These are phyloP conservation scores for Sechiopsis laciniata DNA, from an alignment of 306 rosid species.

Conservation along the genomic window DNA sequence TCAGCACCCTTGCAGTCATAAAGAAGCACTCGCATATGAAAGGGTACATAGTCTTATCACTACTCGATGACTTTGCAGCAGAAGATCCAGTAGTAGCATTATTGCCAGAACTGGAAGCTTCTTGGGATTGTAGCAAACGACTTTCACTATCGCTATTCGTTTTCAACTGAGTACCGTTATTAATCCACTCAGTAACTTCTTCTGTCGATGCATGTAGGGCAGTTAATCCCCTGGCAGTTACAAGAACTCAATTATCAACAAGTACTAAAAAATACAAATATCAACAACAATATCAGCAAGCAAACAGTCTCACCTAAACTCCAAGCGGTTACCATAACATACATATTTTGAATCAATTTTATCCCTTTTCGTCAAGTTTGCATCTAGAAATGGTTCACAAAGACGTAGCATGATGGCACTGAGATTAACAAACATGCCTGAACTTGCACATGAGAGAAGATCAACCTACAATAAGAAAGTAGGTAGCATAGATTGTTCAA, in stretches of 20 bases:
- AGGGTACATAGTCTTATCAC: slow-evolving; percentile 59
- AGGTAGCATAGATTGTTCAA: not conserved
- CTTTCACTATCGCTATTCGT: slow-evolving; percentile 50
- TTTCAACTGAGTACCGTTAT: slow-evolving; percentile 37
- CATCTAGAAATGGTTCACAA: slow-evolving; percentile 92
- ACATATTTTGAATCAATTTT: slow-evolving; percentile 89
- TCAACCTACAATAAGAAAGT: slow-evolving; percentile 56
- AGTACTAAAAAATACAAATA: not conserved
- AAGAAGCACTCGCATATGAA: slow-evolving; percentile 98
- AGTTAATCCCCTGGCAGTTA: slow-evolving; percentile 72
- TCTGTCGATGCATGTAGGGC: slow-evolving; percentile 95
- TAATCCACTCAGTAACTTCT: slow-evolving; percentile 82
- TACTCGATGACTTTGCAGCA: slow-evolving; percentile 31
- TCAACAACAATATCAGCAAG: slow-evolving; percentile 19
- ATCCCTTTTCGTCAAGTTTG: slow-evolving; percentile 73
- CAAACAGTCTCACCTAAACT: slow-evolving; percentile 57
- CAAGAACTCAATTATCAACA: slow-evolving; percentile 22
- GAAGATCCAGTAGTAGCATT: slow-evolving; percentile 40
- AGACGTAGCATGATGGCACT: slow-evolving; percentile 94
- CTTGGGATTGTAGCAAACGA: slow-evolving; percentile 77
- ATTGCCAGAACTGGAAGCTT: slow-evolving; percentile 78
- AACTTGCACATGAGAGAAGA: slow-evolving; percentile 87
- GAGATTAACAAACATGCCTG: slow-evolving; percentile 97
- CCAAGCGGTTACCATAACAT: slow-evolving; percentile 63
- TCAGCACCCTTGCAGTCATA: slow-evolving; percentile 96